Base-by-base conservation (phyloP, 306 rosid genomes). In the Prunus salicina region DNA sequence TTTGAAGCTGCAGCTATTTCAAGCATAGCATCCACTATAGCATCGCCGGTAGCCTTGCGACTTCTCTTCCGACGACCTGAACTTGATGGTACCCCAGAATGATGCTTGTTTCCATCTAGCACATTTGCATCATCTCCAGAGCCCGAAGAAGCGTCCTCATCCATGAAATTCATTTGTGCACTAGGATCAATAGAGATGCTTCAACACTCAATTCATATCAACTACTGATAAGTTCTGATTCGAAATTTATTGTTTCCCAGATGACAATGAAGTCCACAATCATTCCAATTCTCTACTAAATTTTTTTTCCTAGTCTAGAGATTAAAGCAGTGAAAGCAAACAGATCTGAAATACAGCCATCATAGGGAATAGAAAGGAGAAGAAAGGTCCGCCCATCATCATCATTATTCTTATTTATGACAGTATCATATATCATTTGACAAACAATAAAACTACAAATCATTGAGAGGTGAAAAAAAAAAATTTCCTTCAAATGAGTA, bases 1-100 rank as follows among this genome's bases (percentile, higher is more conserved):
- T 90, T 93, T 0, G 96, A 93, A 70, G 96, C 97, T 72, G 97
- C 89, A 5, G 96, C 97, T 16, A 93, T 87, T 80, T 90, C 92
- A 74, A 89, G 86, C 97, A 93, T 90, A 52, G 97, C 97, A 67
- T 90, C 97, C 64, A 90, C 97, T 68, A 93, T 84, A 64, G 96
- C 97, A 82, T 86, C 84, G 2, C 97, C 91, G 12, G 96, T 83
- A 67, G 97, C 97, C 78, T 89, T 93, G 75, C 93, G 89, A 68
- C 97, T 88, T 82, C 96, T 87, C 91, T 93, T 93, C 78, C 89
- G 81, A 71, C 77, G 90, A 68, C 88, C 85, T 11, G 91, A 84
- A 72, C 84, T 60, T 13, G 89, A 83, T 13, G 91, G 87, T 77
- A 80, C 58, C 74, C 89, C 89, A 27, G 88, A 79, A 57, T 80